Evolutionary conservation across 768 basidiomycete genomes (phyloP), one percentile per base, ranked within the genome.

Genomic region (Botryobasidium botryosum): DNA sequence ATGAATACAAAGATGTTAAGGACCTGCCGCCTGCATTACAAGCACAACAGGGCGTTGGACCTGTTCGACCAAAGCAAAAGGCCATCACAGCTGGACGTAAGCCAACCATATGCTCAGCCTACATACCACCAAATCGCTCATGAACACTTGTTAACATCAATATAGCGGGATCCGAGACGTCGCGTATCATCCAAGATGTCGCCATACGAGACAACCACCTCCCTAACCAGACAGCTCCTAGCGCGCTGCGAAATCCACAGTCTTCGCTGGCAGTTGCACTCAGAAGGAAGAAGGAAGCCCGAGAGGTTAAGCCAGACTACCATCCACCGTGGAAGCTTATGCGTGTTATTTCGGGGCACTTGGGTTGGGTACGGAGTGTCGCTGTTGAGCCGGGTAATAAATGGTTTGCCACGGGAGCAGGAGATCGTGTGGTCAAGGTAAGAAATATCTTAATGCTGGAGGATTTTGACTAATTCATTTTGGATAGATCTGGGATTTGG

Each of bases 361-460:
- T 99, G 49, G 94, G 94, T 7, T 99, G 94, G 94, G 92, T 99
- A 13, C 75, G 94, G 46, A 81, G 82, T 55, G 82, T 85, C 13
- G 88, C 94, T 2, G 88, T 99, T 29, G 94, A 97, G 61, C 92
- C 92, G 7, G 94, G 90, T 7, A 99, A 99, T 65, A 64, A 91
- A 57, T 99, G 94, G 94, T 97, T 99, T 52, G 94, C 85, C 1
- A 90, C 90, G 0, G 94, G 94, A 48, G 94, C 94, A 0, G 94
- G 94, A 3, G 94, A 97, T 62, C 75, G 94, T 20, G 91, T 99
- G 27, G 83, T 99, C 58, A 97, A 99, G 55, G 61, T 61, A 25
- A 24, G 51, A n/a, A n/a, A n/a, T 50, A 7, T 3, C 39, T 44
- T 17, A 18, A 13, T 12, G 23, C 43, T 17, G 3, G 35, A 15